These are phyloP conservation scores for Nannochloris sp. DNA, from an alignment of 139 green algal species.

Conservation along the genomic window DNA sequence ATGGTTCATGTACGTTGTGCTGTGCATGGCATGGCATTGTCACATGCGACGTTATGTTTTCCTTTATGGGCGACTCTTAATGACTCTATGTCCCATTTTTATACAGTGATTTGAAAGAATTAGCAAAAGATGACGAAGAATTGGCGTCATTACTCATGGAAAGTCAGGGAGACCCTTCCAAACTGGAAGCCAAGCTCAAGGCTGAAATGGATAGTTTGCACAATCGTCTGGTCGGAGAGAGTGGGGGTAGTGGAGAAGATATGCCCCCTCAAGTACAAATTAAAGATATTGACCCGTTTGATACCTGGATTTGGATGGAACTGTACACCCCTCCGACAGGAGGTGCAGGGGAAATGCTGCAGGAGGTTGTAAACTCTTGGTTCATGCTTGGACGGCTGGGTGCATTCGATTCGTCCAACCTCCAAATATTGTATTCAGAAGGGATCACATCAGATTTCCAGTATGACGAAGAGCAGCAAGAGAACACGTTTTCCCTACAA, in stretches of 20 bases:
- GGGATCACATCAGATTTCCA: slow-evolving; percentile 50
- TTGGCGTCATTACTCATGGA: slow-evolving; percentile 12
- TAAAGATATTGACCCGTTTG: slow-evolving; percentile 19
- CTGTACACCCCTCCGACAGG: slow-evolving; percentile 16
- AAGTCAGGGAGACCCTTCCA: slow-evolving; percentile 6
- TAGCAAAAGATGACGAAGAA: slow-evolving; percentile 14
- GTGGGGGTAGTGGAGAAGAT: slow-evolving; percentile 14
- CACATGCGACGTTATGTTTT: not conserved
- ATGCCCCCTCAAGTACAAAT: slow-evolving; percentile 8
- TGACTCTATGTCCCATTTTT: not conserved
- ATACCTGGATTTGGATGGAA: slow-evolving; percentile 28
- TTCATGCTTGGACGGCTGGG: slow-evolving; percentile 82
- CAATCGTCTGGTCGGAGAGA: slow-evolving; percentile 7
- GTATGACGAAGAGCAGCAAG: slow-evolving; percentile 42
- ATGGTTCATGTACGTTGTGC: slow-evolving; percentile 5
- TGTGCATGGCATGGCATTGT: not conserved
- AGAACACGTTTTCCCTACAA: slow-evolving; percentile 1
- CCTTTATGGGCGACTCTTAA: not conserved
- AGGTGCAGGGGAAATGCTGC: slow-evolving; percentile 15
- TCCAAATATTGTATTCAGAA: slow-evolving; percentile 56
- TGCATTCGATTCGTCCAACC: slow-evolving; percentile 72
- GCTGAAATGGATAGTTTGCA: slow-evolving; percentile 18
- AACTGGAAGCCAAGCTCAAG: not conserved
- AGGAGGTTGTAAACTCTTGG: slow-evolving; percentile 64
- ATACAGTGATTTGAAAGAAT: slow-evolving; percentile 21